Conservation (phyloP, 345 rosid genomes). For the Leavenworthia alabamica region DNA sequence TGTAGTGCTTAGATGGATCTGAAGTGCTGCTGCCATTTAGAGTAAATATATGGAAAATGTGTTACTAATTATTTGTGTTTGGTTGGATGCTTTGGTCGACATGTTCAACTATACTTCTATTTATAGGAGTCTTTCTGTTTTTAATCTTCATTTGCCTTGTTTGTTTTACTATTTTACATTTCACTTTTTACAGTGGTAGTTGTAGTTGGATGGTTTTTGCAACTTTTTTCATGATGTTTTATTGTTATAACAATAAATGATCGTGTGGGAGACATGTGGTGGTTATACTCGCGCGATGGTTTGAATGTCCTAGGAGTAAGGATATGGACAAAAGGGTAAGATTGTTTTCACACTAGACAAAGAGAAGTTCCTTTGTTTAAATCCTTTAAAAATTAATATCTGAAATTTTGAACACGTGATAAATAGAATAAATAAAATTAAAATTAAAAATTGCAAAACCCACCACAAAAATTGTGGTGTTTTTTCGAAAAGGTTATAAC, state of each 20-base stretch:
- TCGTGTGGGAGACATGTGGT: too few relatives aligned
- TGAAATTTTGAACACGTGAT: too few relatives aligned
- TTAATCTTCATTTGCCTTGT: background rate
- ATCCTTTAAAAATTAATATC: too few relatives aligned
- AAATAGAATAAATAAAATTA: too few relatives aligned
- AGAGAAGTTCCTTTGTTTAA: too few relatives aligned
- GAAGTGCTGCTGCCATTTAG: background rate
- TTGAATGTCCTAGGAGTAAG: background rate
- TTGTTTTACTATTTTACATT: background rate
- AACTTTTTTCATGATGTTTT: background rate
- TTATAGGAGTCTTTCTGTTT: background rate
- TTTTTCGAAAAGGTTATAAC: too few relatives aligned
- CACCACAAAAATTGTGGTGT: too few relatives aligned
- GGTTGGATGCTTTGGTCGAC: background rate
- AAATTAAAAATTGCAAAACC: too few relatives aligned
- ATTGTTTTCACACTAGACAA: too few relatives aligned
- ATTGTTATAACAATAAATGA: background rate
- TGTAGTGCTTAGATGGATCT: background rate
- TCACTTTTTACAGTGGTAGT: background rate
- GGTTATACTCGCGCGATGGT: background rate
- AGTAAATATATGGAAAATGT: background rate
- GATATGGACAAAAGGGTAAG: too few relatives aligned
- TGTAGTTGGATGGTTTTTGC: background rate
- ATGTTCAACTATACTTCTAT: background rate
- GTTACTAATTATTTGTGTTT: background rate